A percentile compares a stretch with the other conserved stretches of the same genome.
phyloP scores from a whole-genome alignment of 345 rosid species.

The Gossypium mustelinum region DNA sequence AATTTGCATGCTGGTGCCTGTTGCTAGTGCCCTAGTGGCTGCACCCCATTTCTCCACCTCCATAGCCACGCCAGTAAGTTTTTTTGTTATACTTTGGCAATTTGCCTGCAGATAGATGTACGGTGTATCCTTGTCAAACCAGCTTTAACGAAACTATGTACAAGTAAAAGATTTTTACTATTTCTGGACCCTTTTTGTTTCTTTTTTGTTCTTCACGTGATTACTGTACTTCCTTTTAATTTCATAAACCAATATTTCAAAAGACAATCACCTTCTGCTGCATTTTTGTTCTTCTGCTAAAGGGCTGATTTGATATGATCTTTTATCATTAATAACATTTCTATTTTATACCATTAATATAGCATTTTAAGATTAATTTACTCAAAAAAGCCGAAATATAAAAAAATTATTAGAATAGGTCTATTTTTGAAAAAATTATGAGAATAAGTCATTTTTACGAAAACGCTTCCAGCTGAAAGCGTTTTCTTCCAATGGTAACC shows the following conservation, averaged over 20 bases:
- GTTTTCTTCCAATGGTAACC: fast-evolving
- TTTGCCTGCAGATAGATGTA: neutral
- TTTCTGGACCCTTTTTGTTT: neutral
- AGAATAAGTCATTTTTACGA: too few relatives aligned
- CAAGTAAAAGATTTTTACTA: neutral
- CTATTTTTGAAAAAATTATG: too few relatives aligned
- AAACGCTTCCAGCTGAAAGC: fast-evolving
- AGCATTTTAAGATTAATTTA: too few relatives aligned
- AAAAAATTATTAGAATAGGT: too few relatives aligned
- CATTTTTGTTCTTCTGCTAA: neutral
- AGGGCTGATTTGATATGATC: too few relatives aligned
- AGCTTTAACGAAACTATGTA: neutral
- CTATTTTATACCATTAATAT: too few relatives aligned
- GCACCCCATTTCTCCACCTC: conserved; percentile 2
- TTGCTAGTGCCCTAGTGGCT: neutral
- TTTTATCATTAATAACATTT: too few relatives aligned
- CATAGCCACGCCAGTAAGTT: neutral
- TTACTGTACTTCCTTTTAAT: neutral
- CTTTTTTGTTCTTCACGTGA: neutral
- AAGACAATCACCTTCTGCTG: neutral
- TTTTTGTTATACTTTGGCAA: neutral
- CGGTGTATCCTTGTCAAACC: neutral
- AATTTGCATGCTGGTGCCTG: neutral
- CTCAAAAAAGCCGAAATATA: too few relatives aligned
- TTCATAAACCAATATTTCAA: neutral